Percentiles rank a stretch among this genome's conserved stretches.
Evolutionary conservation across 768 basidiomycete species (phyloP).

Genomic region (button mushroom (Agaricus bisporus)): DNA sequence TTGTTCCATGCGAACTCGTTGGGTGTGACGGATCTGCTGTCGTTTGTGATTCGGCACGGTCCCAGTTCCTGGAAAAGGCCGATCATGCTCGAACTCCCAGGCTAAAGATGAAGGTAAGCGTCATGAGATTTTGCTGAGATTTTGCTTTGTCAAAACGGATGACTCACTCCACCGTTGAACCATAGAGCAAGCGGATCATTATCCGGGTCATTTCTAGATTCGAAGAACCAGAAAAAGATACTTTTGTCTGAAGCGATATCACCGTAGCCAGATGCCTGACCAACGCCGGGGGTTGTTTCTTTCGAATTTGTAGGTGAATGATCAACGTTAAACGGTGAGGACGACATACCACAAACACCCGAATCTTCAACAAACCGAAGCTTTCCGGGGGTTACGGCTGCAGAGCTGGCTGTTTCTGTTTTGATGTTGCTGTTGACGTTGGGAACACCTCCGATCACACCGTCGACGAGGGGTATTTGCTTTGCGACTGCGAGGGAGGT

Average conservation of each 20-base stretch:
- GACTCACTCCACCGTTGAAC: slow-evolving; percentile 57
- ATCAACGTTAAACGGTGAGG: not conserved
- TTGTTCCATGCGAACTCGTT: slow-evolving; percentile 60
- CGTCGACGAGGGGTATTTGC: slow-evolving; percentile 44
- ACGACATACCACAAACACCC: slow-evolving; percentile 47
- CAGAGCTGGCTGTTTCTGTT: slow-evolving; percentile 13
- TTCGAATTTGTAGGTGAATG: not conserved
- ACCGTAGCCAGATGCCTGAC: slow-evolving; percentile 58
- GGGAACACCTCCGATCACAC: slow-evolving; percentile 43
- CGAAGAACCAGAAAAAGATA: slow-evolving; percentile 71
- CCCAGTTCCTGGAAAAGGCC: slow-evolving; percentile 74
- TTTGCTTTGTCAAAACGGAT: not conserved
- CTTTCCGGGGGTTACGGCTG: slow-evolving; percentile 36
- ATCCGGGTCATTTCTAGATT: slow-evolving; percentile 51
- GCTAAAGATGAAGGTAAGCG: slow-evolving; percentile 21
- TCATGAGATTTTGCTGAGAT: not conserved
- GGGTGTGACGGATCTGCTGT: slow-evolving; percentile 37
- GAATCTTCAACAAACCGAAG: slow-evolving; percentile 56
- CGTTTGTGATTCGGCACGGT: slow-evolving; percentile 62
- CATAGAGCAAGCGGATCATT: slow-evolving; percentile 60
- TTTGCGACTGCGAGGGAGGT: slow-evolving; percentile 15
- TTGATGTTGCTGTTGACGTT: slow-evolving; percentile 11
- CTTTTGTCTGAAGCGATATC: slow-evolving; percentile 53
- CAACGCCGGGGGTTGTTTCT: slow-evolving; percentile 60
- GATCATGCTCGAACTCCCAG: slow-evolving; percentile 50